Conservation (phyloP, 768 basidiomycete genomes). For the Leccinum fibrillosum region DNA sequence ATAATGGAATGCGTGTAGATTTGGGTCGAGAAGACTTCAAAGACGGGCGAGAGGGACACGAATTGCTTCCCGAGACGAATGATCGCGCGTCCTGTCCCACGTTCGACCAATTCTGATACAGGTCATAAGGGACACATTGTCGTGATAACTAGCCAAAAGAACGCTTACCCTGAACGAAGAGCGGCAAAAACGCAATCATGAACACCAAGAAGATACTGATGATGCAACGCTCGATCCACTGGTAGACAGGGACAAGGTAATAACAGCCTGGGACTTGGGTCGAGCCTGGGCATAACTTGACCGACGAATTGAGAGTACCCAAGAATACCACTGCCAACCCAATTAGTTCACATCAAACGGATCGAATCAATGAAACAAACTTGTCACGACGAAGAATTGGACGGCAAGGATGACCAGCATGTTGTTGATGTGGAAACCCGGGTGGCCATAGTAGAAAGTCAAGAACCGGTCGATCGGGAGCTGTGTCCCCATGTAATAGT, state of each 20-base stretch:
- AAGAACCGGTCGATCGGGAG: conserved; percentile 97
- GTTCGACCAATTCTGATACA: conserved; percentile 82
- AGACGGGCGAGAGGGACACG: conserved; percentile 87
- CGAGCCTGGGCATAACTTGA: conserved; percentile 80
- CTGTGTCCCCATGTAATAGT: conserved; percentile 98
- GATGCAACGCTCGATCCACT: conserved; percentile 95
- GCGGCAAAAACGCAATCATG: conserved; percentile 92
- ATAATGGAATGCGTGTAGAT: conserved; percentile 98
- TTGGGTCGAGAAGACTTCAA: conserved; percentile 98
- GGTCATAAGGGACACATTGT: conserved; percentile 8
- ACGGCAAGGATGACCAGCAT: conserved; percentile 98
- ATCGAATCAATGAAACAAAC: too few relatives aligned
- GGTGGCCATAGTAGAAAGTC: conserved; percentile 99
- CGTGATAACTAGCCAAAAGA: conserved; percentile 6
- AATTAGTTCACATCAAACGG: conserved; percentile 34
- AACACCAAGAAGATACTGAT: conserved; percentile 98
- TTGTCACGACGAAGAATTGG: conserved; percentile 89
- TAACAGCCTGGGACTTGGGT: conserved; percentile 79
- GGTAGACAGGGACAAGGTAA: conserved; percentile 88
- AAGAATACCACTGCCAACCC: conserved; percentile 78
- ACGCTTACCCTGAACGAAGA: conserved; percentile 86
- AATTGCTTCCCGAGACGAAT: conserved; percentile 94
- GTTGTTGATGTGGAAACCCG: conserved; percentile 99
- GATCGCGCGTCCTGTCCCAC: conserved; percentile 89
- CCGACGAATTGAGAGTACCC: conserved; percentile 82